Base-by-base conservation (phyloP, 2,329 filamentous ascomycete species). In the Dissoconium aciculare region DNA sequence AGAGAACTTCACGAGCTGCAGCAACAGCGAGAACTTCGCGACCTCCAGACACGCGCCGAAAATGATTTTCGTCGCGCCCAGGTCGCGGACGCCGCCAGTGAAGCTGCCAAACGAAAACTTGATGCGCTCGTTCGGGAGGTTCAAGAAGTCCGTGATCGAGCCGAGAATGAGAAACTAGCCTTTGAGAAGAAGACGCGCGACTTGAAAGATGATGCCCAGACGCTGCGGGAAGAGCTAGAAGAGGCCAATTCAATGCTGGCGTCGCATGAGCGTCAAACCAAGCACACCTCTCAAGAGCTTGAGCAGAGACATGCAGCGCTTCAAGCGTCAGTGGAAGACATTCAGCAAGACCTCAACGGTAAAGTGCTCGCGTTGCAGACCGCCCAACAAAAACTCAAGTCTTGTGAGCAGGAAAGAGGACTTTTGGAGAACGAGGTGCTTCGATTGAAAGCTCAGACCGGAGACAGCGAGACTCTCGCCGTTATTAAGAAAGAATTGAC, bases 401-500 rank as follows among this genome's bases (percentile, higher is more conserved):
- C 78, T 33, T 74, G 72, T 38, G 82, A 93, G 42, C 63, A 62
- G 1, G 66, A 75, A n/a, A 67, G 78, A 24, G 82, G 77, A 0
- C 61, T 71, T 9, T 58, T 95, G 6, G 85, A 95, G 56, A 74
- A 79, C 0, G 82, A 95, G 32, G 71, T 94, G 5, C 58, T 94
- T 31, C 69, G 77, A 17, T 60, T 93, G 4, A 94, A 87, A 51
- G 81, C 85, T 0, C 80, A 89, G 46, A 80, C 80, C 2, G 83
- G 79, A 6, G 87, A 94, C 51, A 73, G 74, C 0, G 85, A 94
- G 42, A 89, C 82, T 0, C 67, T 95, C 47, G 71, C 68, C 4
- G 72, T 94, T 17, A 79, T 98, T 44, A 82, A 87, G 52, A 71
- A 75, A 42, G 85, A 98, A 56, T 66, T 98, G 4, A 77, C 79